Percentiles rank a stretch among this genome's conserved stretches.
Evolutionary conservation across 257 asterid genomes (phyloP).

Genomic region (Coffea canephora): DNA sequence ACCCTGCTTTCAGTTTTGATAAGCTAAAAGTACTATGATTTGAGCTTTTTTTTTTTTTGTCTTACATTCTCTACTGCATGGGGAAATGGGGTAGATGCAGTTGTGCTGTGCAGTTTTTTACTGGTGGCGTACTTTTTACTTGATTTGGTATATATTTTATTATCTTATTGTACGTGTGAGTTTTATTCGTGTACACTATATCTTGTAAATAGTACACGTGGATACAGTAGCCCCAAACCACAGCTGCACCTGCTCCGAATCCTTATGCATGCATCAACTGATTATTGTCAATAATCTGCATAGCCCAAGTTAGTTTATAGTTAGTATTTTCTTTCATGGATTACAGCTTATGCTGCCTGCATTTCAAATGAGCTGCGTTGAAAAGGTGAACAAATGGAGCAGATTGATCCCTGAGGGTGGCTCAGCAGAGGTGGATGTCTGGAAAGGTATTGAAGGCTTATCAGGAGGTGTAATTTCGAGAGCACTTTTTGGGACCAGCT

Average conservation of each 20-base stretch:
- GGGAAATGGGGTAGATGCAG: too few species aligned
- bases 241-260: neutral
- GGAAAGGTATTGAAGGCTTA: conserved; percentile 44
- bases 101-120: too few species aligned
- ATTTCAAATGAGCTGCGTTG: conserved; percentile 38
- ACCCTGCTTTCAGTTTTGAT: conserved; percentile 47
- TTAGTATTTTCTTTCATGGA: neutral
- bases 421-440: conserved; percentile 44
- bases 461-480: conserved; percentile 44
- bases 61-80: neutral
- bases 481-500: conserved; percentile 48
- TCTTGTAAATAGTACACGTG: too few species aligned
- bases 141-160: too few species aligned
- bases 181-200: too few species aligned
- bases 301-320: too few species aligned
- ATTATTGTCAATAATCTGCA: neutral
- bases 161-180: too few species aligned
- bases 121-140: too few species aligned
- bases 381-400: conserved; percentile 52
- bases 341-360: conserved; percentile 50
- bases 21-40: conserved; percentile 42
- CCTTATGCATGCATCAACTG: neutral
- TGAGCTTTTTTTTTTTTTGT: neutral
- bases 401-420: conserved; percentile 16
- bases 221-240: too few species aligned